Evolutionary conservation across 208 protist species (phyloP).

Genomic region (Lotmaria passim): DNA sequence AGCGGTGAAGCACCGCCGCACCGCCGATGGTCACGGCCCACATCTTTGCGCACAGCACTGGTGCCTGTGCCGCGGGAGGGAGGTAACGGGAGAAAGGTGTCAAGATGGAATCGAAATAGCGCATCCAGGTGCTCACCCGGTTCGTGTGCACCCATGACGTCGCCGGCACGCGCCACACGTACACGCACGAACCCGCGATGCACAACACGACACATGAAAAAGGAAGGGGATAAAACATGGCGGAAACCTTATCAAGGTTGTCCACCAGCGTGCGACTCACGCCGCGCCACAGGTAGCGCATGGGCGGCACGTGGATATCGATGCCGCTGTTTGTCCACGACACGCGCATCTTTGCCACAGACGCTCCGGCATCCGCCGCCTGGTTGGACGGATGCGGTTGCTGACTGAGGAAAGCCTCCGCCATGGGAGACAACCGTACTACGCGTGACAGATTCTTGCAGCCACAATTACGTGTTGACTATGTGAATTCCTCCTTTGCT

Average conservation of each 20-base stretch:
- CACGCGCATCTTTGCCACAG: conserved; percentile 45
- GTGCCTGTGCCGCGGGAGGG: conserved; percentile 35
- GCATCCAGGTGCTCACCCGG: conserved; percentile 45
- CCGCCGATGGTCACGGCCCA: conserved; percentile 38
- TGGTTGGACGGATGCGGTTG: conserved; percentile 47
- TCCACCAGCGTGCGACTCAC: conserved; percentile 45
- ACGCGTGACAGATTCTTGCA: too few relatives aligned
- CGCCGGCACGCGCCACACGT: conserved; percentile 41
- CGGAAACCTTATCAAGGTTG: conserved; percentile 62
- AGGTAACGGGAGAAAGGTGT: conserved; percentile 48
- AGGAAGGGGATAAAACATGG: conserved; percentile 65
- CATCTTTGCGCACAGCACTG: conserved; percentile 52
- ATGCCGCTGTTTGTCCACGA: conserved; percentile 53
- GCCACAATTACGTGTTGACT: too few relatives aligned
- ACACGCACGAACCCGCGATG: conserved; percentile 49
- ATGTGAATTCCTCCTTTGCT: neutral
- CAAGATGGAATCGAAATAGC: conserved; percentile 56
- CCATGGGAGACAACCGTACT: conserved; percentile 33
- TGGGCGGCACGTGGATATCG: conserved; percentile 77
- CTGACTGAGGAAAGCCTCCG: conserved; percentile 63
- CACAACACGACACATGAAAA: conserved; percentile 48
- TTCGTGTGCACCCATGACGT: conserved; percentile 43
- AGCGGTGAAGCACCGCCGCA: conserved; percentile 65
- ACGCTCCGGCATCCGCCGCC: conserved; percentile 48
- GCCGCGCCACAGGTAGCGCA: conserved; percentile 54